Evolutionary conservation across 2,329 filamentous ascomycete genomes (phyloP).

Genomic region (Trichoderma guizhouense): DNA sequence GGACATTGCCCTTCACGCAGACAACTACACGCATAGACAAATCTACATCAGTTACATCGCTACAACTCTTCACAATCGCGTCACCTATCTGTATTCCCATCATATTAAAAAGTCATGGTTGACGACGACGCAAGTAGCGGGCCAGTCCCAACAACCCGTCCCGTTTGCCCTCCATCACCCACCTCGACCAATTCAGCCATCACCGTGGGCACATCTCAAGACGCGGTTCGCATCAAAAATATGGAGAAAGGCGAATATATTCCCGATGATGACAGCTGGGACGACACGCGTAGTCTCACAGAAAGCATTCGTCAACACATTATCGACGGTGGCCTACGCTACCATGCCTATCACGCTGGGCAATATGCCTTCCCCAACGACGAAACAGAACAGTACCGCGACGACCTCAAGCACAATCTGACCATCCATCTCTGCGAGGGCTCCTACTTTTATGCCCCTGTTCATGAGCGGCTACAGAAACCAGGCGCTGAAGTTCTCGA

Average conservation of each 20-base stretch:
- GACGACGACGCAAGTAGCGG: constrained; percentile 14
- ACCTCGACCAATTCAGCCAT: constrained; percentile 29
- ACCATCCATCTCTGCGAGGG: constrained; percentile 39
- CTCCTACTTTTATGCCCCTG: constrained; percentile 43
- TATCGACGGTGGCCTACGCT: constrained; percentile 39
- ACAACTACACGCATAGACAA: neutral
- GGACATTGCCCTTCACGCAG: neutral
- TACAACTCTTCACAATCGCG: neutral
- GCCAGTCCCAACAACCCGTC: neutral
- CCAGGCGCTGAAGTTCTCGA: constrained; percentile 45
- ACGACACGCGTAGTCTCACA: constrained; percentile 40
- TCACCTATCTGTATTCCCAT: neutral
- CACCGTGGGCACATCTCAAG: constrained; percentile 31
- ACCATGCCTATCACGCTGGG: constrained; percentile 41
- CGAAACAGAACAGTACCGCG: constrained; percentile 41
- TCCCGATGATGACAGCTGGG: constrained; percentile 23
- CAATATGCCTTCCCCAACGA: constrained; percentile 44
- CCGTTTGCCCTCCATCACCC: constrained; percentile 26
- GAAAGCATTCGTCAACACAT: constrained; percentile 44
- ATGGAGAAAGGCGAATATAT: constrained; percentile 33
- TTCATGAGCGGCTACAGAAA: constrained; percentile 37
- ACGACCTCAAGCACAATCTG: constrained; percentile 41
- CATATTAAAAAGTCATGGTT: neutral
- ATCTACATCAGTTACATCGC: neutral
- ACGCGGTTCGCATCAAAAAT: constrained; percentile 31